Conservation (phyloP, 495 filamentous ascomycete genomes). For the Aspergillus biplanus region DNA sequence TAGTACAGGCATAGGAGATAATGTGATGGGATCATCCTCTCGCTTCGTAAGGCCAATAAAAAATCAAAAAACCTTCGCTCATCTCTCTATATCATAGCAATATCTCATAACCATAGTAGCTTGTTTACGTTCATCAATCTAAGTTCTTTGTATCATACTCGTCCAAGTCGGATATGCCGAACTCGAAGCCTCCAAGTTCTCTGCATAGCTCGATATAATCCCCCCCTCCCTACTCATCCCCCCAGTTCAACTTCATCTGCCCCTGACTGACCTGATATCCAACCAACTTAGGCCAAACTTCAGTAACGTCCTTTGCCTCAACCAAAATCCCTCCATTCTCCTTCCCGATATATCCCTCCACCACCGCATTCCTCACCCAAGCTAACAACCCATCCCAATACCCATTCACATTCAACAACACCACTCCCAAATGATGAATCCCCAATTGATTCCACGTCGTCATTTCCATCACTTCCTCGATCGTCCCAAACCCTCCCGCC, state of each 20-base stretch:
- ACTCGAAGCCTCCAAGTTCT: too few species aligned
- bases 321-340: slow-evolving; percentile 74
- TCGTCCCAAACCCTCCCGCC: slow-evolving; percentile 88
- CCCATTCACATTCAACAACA: slow-evolving; percentile 82
- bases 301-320: slow-evolving; percentile 71
- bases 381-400: slow-evolving; percentile 85
- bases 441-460: slow-evolving; percentile 98
- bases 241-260: slow-evolving; percentile 82
- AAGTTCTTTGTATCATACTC: too few species aligned
- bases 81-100: slow-evolving; percentile 5
- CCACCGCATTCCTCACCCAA: slow-evolving; percentile 81
- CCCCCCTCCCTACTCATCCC: slow-evolving; percentile 53
- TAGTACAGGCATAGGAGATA: slow-evolving; percentile 1
- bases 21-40: neutral
- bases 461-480: slow-evolving; percentile 97
- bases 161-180: too few species aligned
- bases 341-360: slow-evolving; percentile 72
- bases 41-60: neutral
- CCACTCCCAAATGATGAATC: slow-evolving; percentile 81
- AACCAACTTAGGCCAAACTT: slow-evolving; percentile 68
- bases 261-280: slow-evolving; percentile 76
- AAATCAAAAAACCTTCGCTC: neutral
- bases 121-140: too few species aligned
- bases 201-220: neutral
- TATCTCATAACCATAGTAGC: neutral